Base-by-base conservation (phyloP, 768 basidiomycete genomes). In the Kwoniella dejecticola region DNA sequence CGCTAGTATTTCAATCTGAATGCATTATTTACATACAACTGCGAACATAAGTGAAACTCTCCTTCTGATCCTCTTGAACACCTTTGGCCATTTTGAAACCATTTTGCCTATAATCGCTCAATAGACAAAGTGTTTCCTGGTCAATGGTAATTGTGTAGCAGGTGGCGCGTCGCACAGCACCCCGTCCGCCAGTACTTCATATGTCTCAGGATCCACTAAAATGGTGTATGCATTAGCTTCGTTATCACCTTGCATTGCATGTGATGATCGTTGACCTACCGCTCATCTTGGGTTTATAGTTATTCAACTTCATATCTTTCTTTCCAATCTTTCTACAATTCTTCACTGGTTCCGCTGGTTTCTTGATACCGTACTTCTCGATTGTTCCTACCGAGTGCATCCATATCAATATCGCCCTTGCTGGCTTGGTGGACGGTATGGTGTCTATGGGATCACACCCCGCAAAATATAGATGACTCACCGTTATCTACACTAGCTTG, bases 281-380 rank as follows among this genome's bases (percentile, higher is more conserved):
- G 21, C 62, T 82, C 86, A 99, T 91, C 77, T 82, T 83, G 2
- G 96, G 96, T 64, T 86, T 85, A 48, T 82, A 79, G 53, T 86
- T 82, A 77, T 99, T 99, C 87, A 87, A 90, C 80, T 96, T 97
- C 91, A 97, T 94, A 72, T 91, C 86, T 74, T 84, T 84, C 83
- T 99, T 98, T 23, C 77, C 84, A 59, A 99, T 82, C 3, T 75
- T 80, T 24, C 93, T 82, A 67, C 95, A 98, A 23, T 83, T 83
- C 52, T 81, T 82, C 45, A 99, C 95, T 0, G 90, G 85, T 66
- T 87, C 87, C 19, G 85, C 79, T 5, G 84, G 83, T 77, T 95
- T 94, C 21, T 83, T 79, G 19, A 97, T 82, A 0, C 83, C 82
- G 72, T 94, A 94, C 0, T 82, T 81, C 2, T 82, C 82, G 68